Conservation (phyloP, 176 grass and related monocot species). For the Eleusine coracana region DNA sequence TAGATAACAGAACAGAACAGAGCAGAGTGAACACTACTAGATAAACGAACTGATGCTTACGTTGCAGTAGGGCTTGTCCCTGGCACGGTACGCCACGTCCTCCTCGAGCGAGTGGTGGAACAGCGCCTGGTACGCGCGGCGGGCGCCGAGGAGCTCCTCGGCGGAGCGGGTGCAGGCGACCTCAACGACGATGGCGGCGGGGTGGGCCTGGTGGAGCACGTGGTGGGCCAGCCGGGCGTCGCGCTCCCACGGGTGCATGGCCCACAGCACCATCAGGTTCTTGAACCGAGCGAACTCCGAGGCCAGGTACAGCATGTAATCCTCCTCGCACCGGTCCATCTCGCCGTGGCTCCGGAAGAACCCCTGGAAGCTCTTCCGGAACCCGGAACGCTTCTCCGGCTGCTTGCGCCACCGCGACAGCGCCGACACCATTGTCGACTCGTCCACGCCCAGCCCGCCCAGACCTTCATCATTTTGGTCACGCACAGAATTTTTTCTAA, state of each 20-base stretch:
- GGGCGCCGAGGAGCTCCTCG: slow-evolving; percentile 78
- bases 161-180: slow-evolving; percentile 76
- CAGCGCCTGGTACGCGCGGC: slow-evolving; percentile 82
- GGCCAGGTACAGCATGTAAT: slow-evolving; percentile 58
- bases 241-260: slow-evolving; percentile 94
- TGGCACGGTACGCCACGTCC: slow-evolving; percentile 79
- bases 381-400: slow-evolving; percentile 66
- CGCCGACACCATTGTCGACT: slow-evolving; percentile 60
- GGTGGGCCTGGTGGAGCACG: slow-evolving; percentile 74
- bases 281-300: slow-evolving; percentile 87
- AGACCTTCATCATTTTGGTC: slow-evolving; percentile 49
- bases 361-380: slow-evolving; percentile 63
- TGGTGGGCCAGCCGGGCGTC: slow-evolving; percentile 78
- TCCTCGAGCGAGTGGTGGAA: slow-evolving; percentile 93
- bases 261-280: slow-evolving; percentile 84
- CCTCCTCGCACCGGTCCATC: slow-evolving; percentile 74
- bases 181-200: slow-evolving; percentile 61
- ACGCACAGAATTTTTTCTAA: neutral
- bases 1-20: too few relatives aligned
- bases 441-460: slow-evolving; percentile 77
- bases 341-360: slow-evolving; percentile 60
- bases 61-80: slow-evolving; percentile 63
- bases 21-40: too few relatives aligned
- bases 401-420: slow-evolving; percentile 72
- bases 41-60: slow-evolving; percentile 23